phyloP scores from a whole-genome alignment of 2,329 filamentous ascomycete genomes.

The Ustilaginoidea virens region DNA sequence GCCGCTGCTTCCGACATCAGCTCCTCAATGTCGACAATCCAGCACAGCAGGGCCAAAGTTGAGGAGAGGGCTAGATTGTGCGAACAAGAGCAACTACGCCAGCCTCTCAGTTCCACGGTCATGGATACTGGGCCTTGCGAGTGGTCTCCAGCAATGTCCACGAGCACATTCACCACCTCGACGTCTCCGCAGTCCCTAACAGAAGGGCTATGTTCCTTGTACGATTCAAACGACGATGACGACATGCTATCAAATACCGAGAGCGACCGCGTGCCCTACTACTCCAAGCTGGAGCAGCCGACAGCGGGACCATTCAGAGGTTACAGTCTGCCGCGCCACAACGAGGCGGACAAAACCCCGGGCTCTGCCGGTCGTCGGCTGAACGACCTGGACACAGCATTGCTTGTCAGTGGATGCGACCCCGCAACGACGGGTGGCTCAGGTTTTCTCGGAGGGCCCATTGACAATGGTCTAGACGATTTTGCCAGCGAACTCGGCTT shows the following conservation, averaged over 20 bases:
- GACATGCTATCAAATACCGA: slow-evolving; percentile 21
- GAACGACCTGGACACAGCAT: slow-evolving; percentile 9
- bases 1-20: slow-evolving; percentile 10
- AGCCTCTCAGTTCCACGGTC: too few relatives aligned
- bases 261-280: slow-evolving; percentile 18
- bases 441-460: slow-evolving; percentile 18
- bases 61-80: too few relatives aligned
- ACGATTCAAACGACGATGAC: slow-evolving; percentile 28
- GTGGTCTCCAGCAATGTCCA: slow-evolving; percentile 14
- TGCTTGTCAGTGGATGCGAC: slow-evolving; percentile 11
- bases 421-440: slow-evolving; percentile 7
- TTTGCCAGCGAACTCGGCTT: slow-evolving; percentile 32
- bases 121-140: slow-evolving; percentile 9
- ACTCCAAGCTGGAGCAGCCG: slow-evolving; percentile 8
- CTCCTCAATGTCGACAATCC: slow-evolving; percentile 11
- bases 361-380: slow-evolving; percentile 1
- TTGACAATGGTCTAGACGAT: slow-evolving; percentile 23
- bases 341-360: slow-evolving; percentile 9
- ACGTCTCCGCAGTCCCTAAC: slow-evolving; percentile 22
- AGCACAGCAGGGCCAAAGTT: too few relatives aligned
- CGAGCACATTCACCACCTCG: slow-evolving; percentile 16
- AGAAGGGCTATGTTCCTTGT: slow-evolving; percentile 28
- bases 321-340: slow-evolving; percentile 31
- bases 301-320: slow-evolving; percentile 13
- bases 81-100: too few relatives aligned